Base-by-base conservation (phyloP, 495 filamentous ascomycete genomes). In the Aspergillus wentii region DNA sequence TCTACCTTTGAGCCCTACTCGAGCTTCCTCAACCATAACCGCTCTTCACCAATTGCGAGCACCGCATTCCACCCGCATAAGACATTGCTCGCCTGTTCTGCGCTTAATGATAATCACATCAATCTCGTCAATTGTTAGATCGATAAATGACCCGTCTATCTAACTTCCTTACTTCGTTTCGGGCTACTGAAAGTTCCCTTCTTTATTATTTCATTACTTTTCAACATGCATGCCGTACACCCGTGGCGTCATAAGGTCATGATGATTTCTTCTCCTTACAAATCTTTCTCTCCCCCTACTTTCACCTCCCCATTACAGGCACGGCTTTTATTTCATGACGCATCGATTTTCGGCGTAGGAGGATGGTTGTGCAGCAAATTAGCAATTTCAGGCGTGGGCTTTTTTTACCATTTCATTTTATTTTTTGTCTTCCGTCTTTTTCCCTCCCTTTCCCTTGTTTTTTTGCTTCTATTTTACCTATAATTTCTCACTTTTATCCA, bases 11-110 rank as follows among this genome's bases (percentile, higher is more conserved):
- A 96, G 50, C 92, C 92, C 0, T 92, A 94, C 58, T 83, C 85
- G 11, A 83, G 82, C 51, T 94, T 95, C 69, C 70, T 95, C 4
- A 81, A 88, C 28, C 78, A 85, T 30, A 84, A 80, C 40, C 80
- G 83, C 33, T 77, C 78, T 25, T 72, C 83, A 1, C 83, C 94
- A 1, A 94, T 97, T 34, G 74, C 86, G n/a, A 68, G 83, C 28
- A 91, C 91, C 3, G 83, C 88, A 0, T 99, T 97, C 71, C 92
- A 99, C 62, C 92, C 92, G 3, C 92, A 99, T 54, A 81, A 86
- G 13, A 92, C 94, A 69, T 76, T 97, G 61, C 68, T 99, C 34
- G 92, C 88, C 14, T 89, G 82, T 42, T 83, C 88, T 0, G 86
- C 68, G 14, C 47, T 71, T 42, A 62, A 69, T 38, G 68, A 71